phyloP scores from a whole-genome alignment of 441 rosid genomes.

The Sinapis alba region DNA sequence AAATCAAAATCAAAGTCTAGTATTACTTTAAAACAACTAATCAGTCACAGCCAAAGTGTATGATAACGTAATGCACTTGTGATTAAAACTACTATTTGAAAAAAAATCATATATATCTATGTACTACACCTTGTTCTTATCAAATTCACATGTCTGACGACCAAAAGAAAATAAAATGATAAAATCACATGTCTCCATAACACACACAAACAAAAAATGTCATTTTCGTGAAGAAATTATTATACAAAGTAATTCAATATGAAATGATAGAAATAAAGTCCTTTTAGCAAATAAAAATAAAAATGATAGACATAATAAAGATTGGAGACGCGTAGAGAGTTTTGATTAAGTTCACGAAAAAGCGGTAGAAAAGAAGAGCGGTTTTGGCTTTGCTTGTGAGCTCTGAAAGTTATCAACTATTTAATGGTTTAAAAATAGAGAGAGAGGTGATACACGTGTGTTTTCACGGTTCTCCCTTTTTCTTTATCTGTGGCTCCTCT shows the following conservation, averaged over 20 bases:
- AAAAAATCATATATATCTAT: background rate
- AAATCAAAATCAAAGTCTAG: no score
- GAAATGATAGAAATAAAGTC: constrained; percentile 13
- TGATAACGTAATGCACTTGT: no score
- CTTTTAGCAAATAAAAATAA: no score
- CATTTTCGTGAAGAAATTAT: constrained; percentile 10
- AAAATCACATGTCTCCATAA: constrained; percentile 19
- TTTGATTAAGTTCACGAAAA: constrained; percentile 43
- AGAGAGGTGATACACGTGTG: constrained; percentile 38
- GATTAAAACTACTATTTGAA: no score
- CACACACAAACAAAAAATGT: constrained; percentile 15
- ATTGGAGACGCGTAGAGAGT: constrained; percentile 26
- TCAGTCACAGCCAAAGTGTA: no score
- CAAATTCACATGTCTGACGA: constrained; percentile 14
- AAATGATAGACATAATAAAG: constrained; percentile 9
- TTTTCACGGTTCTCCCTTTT: constrained; percentile 7
- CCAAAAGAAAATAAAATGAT: background rate
- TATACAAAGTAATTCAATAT: constrained; percentile 1
- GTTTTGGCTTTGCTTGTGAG: constrained; percentile 43
- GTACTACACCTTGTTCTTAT: background rate
- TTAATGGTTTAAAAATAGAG: constrained; percentile 16
- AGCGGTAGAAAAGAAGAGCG: constrained; percentile 38
- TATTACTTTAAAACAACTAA: no score
- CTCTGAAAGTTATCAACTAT: constrained; percentile 29
- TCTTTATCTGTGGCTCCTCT: constrained; percentile 38